phyloP scores from a whole-genome alignment of 371 early-diverging fungal species.

The Conidiobolus incongruus region DNA sequence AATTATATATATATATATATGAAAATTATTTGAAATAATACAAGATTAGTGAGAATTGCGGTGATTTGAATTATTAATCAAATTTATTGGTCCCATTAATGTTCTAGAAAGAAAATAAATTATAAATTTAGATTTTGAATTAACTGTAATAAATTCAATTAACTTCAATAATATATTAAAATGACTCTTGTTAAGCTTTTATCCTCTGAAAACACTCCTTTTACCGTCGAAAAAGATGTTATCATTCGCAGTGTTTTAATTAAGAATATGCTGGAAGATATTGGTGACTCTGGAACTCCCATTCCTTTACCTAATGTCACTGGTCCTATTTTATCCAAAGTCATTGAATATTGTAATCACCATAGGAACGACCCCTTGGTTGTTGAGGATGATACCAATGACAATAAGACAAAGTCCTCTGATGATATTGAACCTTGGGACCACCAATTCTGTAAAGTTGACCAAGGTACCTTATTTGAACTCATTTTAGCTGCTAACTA shows the following conservation, averaged over 20 bases:
- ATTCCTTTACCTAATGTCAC: slow-evolving; percentile 79
- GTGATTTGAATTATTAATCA: too few species aligned
- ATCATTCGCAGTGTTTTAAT: slow-evolving; percentile 51
- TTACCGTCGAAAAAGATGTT: slow-evolving; percentile 45
- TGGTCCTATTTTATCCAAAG: slow-evolving; percentile 47
- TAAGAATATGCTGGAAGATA: slow-evolving; percentile 65
- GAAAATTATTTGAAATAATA: too few species aligned
- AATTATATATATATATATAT: too few species aligned
- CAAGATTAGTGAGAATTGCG: too few species aligned
- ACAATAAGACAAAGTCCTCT: slow-evolving; percentile 14
- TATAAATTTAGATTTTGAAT: too few species aligned
- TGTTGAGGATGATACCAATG: slow-evolving; percentile 13
- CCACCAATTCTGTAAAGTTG: slow-evolving; percentile 54
- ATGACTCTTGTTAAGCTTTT: slow-evolving; percentile 11
- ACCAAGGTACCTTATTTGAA: slow-evolving; percentile 77
- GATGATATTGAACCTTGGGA: slow-evolving; percentile 64
- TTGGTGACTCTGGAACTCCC: slow-evolving; percentile 25
- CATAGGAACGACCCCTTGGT: slow-evolving; percentile 42
- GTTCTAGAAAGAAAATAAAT: too few species aligned
- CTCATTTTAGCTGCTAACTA: slow-evolving; percentile 75
- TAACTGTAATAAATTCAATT: too few species aligned
- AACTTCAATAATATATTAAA: too few species aligned
- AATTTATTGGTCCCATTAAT: too few species aligned
- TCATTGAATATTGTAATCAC: slow-evolving; percentile 64
- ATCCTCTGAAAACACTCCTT: slow-evolving; percentile 43